Evolutionary conservation across 2,329 filamentous ascomycete genomes (phyloP).

Genomic region (Cladosporium sp.): DNA sequence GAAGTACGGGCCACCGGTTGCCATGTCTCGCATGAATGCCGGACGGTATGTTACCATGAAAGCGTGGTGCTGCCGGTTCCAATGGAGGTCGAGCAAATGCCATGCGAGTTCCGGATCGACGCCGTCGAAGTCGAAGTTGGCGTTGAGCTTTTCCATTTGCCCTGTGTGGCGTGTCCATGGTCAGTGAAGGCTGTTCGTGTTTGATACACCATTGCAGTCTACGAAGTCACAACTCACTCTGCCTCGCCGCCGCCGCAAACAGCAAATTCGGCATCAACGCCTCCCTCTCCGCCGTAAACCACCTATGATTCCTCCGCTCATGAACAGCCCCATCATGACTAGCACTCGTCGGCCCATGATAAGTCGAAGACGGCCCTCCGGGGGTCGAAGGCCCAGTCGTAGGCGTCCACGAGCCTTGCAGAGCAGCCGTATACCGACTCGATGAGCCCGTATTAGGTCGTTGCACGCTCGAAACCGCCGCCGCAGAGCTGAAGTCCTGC

Average conservation of each 20-base stretch:
- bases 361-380: slow-evolving; percentile 5
- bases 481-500: not conserved
- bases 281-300: slow-evolving; percentile 13
- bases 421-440: slow-evolving; percentile 1
- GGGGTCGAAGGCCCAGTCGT: slow-evolving; percentile 9
- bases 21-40: slow-evolving; percentile 44
- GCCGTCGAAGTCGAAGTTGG: slow-evolving; percentile 54
- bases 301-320: slow-evolving; percentile 7
- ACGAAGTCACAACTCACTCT: not conserved
- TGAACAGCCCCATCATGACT: slow-evolving; percentile 14
- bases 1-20: slow-evolving; percentile 56
- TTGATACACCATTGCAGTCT: too few relatives aligned
- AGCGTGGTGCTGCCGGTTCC: slow-evolving; percentile 56
- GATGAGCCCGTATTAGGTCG: not conserved
- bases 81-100: slow-evolving; percentile 51
- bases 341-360: slow-evolving; percentile 16
- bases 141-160: slow-evolving; percentile 16
- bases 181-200: not conserved
- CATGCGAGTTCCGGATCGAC: slow-evolving; percentile 54
- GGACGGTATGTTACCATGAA: slow-evolving; percentile 54
- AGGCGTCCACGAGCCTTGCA: slow-evolving; percentile 4
- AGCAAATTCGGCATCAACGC: slow-evolving; percentile 41
- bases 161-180: not conserved
- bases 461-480: not conserved
- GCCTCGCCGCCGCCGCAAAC: slow-evolving; percentile 9